Evolutionary conservation across 495 filamentous ascomycete species (phyloP).

Genomic region (Trichocladium uniseriatum): DNA sequence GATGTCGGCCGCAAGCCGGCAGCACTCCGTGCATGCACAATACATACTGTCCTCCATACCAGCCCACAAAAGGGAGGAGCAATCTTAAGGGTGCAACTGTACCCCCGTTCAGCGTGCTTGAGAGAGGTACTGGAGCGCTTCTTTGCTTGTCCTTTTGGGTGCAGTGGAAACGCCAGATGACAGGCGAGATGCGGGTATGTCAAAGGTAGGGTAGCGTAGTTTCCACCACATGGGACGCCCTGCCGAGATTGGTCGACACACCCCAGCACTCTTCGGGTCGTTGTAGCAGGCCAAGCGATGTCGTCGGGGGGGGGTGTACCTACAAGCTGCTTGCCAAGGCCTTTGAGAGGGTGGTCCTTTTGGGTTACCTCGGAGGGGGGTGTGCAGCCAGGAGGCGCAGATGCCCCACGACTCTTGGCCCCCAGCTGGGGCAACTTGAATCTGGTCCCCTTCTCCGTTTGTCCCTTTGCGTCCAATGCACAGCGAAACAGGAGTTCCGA

Average conservation of each 20-base stretch:
- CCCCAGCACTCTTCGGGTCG: background rate
- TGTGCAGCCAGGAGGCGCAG: background rate
- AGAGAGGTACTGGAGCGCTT: no score
- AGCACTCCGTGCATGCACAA: constrained; percentile 10
- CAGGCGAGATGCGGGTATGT: constrained; percentile 11
- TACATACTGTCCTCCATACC: background rate
- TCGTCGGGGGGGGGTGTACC: constrained; percentile 7
- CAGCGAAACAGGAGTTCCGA: background rate
- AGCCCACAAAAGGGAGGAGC: constrained; percentile 2
- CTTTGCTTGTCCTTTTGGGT: no score
- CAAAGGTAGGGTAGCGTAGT: constrained; percentile 5
- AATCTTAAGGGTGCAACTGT: constrained; percentile 12
- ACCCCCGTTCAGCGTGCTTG: constrained; percentile 9
- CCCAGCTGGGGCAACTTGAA: background rate
- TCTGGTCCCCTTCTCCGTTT: background rate
- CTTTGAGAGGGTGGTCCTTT: background rate
- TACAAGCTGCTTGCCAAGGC: constrained; percentile 5
- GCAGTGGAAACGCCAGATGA: constrained; percentile 16
- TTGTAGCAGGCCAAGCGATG: constrained; percentile 9
- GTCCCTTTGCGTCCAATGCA: background rate
- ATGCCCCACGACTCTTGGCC: background rate
- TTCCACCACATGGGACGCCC: background rate
- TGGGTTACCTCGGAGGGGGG: constrained; percentile 7
- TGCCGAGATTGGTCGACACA: constrained; percentile 4
- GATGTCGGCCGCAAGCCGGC: constrained; percentile 7